Conservation (phyloP, 2,329 filamentous ascomycete species). For the Sodiomyces alkalinus region DNA sequence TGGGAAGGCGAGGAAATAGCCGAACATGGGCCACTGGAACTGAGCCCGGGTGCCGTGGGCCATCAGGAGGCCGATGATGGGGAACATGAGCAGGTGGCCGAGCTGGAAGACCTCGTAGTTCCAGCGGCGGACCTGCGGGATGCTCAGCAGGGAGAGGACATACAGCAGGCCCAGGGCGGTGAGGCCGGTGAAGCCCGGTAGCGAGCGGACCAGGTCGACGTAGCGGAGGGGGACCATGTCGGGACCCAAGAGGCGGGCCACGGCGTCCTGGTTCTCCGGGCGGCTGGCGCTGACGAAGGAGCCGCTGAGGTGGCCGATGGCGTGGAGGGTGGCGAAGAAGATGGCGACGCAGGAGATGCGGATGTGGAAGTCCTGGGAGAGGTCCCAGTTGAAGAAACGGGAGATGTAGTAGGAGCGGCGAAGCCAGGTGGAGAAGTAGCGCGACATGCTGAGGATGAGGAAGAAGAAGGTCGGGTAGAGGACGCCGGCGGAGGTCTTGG, state of each 20-base stretch:
- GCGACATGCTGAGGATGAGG: conserved; percentile 40
- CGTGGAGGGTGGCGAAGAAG: conserved; percentile 34
- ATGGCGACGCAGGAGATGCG: conserved; percentile 35
- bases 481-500: conserved; percentile 38
- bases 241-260: conserved; percentile 27
- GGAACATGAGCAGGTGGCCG: conserved; percentile 41
- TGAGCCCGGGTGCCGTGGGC: conserved; percentile 36
- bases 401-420: conserved; percentile 35
- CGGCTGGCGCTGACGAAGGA: conserved; percentile 35
- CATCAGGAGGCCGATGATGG: conserved; percentile 38
- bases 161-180: conserved; percentile 33
- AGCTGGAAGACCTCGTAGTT: conserved; percentile 43
- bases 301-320: conserved; percentile 36
- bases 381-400: conserved; percentile 41
- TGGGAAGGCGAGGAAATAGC: conserved; percentile 39
- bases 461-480: conserved; percentile 44
- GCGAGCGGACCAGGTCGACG: conserved; percentile 25
- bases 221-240: conserved; percentile 28
- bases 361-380: conserved; percentile 39
- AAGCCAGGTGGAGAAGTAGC: conserved; percentile 37
- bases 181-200: conserved; percentile 36
- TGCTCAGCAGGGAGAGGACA: conserved; percentile 28
- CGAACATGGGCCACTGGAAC: conserved; percentile 39
- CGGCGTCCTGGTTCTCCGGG: conserved; percentile 23
- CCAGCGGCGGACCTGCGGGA: conserved; percentile 32